Base-by-base conservation (phyloP, 1,284 basidiomycete species). In the Fomitopsis pinicola region DNA sequence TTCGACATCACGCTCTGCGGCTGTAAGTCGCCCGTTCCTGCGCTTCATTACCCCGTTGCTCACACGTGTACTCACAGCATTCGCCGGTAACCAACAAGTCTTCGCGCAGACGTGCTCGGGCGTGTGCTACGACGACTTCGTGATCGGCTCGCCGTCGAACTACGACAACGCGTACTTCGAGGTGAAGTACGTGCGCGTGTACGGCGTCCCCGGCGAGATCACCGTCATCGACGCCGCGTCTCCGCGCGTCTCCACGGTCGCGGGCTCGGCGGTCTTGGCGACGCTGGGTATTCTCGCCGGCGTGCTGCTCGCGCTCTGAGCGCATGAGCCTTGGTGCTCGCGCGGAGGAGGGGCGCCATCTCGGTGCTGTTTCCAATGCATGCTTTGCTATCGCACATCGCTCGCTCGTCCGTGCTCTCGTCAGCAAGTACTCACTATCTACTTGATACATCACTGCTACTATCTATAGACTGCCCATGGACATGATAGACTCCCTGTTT, bases 121-220 rank as follows among this genome's bases (percentile, higher is more conserved):
- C 26, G 72, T 74, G 9, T 90, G 89, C 73, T 91, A 92, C 75
- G 78, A 82, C n/a, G 85, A 90, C 73, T 91, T 83, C 62, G 91
- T 93, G 53, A 78, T 91, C 66, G 86, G 88, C 38, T 72, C 84
- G 60, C 82, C 88, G 40, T 82, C 82, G 28, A 80, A 78, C 65
- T 92, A 88, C 75, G 79, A 83, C 69, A 82, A 82, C 58, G 90
- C 91, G 1, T 92, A 88, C 76, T 94, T 92, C 68, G 91, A 92
- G 70, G 80, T 94, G 64, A 80, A 82, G 28, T 84, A 78, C 59
- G 79, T 89, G 57, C 78, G 81, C 52, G 79, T 87, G 48, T 87
- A 82, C 70, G 80, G 84, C 30, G 64, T 59, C 55, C 64, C 71
- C 55, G 67, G 65, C 35, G 65, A 69, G 61, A 57, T 69, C 33